Evolutionary conservation across 371 early-diverging fungal species (phyloP).

Genomic region (Actinomucor elegans): DNA sequence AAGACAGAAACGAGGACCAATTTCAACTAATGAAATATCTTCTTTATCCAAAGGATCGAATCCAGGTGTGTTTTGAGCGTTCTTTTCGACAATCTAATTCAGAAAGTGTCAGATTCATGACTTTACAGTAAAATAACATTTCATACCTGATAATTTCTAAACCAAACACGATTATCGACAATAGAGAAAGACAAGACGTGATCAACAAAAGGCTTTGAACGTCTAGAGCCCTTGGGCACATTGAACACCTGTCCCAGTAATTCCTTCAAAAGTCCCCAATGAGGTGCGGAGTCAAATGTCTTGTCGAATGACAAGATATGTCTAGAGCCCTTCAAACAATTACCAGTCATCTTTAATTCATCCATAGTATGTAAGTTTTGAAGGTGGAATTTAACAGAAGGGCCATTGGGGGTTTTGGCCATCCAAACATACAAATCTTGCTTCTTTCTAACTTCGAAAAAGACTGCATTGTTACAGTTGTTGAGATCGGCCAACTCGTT

Average conservation of each 20-base stretch:
- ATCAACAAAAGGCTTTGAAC: slow-evolving; percentile 95
- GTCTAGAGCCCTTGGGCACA: slow-evolving; percentile 85
- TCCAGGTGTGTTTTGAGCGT: slow-evolving; percentile 50
- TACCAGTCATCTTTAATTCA: slow-evolving; percentile 96
- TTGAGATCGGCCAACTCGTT: slow-evolving; percentile 96
- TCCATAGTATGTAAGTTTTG: slow-evolving; percentile 98
- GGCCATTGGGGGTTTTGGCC: slow-evolving; percentile 93
- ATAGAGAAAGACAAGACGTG: slow-evolving; percentile 91
- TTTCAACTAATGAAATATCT: slow-evolving; percentile 87
- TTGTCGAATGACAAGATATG: slow-evolving; percentile 93
- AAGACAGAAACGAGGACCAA: slow-evolving; percentile 97
- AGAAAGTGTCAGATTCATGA: too few species aligned
- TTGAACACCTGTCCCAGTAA: slow-evolving; percentile 88
- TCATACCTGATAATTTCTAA: slow-evolving; percentile 93
- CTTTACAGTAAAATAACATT: too few species aligned
- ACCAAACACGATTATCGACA: slow-evolving; percentile 90
- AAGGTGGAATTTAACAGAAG: slow-evolving; percentile 92
- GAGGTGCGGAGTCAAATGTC: slow-evolving; percentile 83
- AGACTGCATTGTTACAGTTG: slow-evolving; percentile 96
- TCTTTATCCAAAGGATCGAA: slow-evolving; percentile 58
- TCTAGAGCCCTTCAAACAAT: slow-evolving; percentile 95
- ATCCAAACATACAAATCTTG: slow-evolving; percentile 96
- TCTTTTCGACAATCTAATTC: slow-evolving; percentile 54
- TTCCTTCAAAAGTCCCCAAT: slow-evolving; percentile 86
- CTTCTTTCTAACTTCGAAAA: slow-evolving; percentile 92